These are phyloP conservation scores for Brassica hybrid DNA, from an alignment of 441 rosid species.

Conservation along the genomic window DNA sequence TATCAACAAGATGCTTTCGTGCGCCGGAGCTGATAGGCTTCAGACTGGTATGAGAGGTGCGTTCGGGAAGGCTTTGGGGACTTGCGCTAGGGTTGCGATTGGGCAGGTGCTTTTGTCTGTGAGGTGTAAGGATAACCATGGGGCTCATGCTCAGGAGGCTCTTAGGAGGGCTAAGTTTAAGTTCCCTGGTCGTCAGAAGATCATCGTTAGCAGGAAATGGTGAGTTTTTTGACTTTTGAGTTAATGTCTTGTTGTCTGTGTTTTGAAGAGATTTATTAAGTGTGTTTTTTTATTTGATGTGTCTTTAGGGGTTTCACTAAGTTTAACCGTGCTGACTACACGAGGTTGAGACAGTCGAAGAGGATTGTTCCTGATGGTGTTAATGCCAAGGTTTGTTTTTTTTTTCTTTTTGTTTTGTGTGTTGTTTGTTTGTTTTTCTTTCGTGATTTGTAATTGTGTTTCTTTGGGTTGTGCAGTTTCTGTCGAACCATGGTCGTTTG, in stretches of 20 bases:
- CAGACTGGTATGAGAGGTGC: slow-evolving; percentile 72
- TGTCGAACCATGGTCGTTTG: slow-evolving; percentile 72
- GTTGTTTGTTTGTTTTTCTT: neutral
- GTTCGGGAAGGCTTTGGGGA: slow-evolving; percentile 64
- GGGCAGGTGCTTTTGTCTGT: slow-evolving; percentile 91
- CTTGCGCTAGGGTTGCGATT: slow-evolving; percentile 63
- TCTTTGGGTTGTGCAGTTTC: slow-evolving; percentile 48
- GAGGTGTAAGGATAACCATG: slow-evolving; percentile 80
- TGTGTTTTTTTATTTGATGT: neutral
- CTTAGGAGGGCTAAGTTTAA: slow-evolving; percentile 89
- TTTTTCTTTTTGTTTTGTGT: neutral
- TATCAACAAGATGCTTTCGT: slow-evolving; percentile 56
- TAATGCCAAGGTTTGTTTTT: slow-evolving; percentile 58
- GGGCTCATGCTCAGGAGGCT: slow-evolving; percentile 92
- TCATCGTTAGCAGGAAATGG: slow-evolving; percentile 67
- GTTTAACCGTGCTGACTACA: slow-evolving; percentile 58
- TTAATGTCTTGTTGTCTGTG: neutral
- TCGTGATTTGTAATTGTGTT: neutral
- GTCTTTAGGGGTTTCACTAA: slow-evolving; percentile 67
- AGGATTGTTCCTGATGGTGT: slow-evolving; percentile 66
- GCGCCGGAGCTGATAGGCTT: slow-evolving; percentile 60
- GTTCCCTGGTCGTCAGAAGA: slow-evolving; percentile 93
- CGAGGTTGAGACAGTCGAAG: slow-evolving; percentile 50
- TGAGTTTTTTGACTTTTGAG: neutral
- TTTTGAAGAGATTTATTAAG: neutral